These are phyloP conservation scores for Erucastrum elatum DNA, from an alignment of 345 rosid species.

Conservation along the genomic window DNA sequence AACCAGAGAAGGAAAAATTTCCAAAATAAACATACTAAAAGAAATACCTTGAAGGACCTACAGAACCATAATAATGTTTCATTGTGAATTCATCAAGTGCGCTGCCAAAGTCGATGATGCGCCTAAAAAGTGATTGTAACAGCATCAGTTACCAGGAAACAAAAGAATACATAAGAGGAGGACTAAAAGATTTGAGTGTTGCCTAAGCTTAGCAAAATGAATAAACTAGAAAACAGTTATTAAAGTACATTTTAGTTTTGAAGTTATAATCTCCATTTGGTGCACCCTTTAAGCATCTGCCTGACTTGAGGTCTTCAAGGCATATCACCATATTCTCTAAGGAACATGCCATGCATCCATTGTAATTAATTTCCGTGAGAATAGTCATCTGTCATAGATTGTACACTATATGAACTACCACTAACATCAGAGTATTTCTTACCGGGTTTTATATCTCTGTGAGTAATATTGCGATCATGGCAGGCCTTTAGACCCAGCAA, in stretches of 20 bases:
- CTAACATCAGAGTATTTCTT: no score
- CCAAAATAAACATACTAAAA: slow-evolving; percentile 8
- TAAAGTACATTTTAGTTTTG: slow-evolving; percentile 62
- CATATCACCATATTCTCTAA: slow-evolving; percentile 95
- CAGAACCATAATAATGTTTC: slow-evolving; percentile 74
- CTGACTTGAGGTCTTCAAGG: slow-evolving; percentile 75
- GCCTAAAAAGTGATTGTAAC: slow-evolving; percentile 51
- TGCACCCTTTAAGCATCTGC: slow-evolving; percentile 69
- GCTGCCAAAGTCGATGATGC: slow-evolving; percentile 95
- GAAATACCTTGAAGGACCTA: slow-evolving; percentile 87
- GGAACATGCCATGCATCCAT: slow-evolving; percentile 28
- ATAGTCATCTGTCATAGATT: slow-evolving; percentile 17
- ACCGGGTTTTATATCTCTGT: slow-evolving; percentile 97
- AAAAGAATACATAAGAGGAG: background rate
- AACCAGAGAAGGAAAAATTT: slow-evolving; percentile 1
- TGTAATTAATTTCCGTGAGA: slow-evolving; percentile 21
- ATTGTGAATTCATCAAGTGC: slow-evolving; percentile 81
- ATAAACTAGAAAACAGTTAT: slow-evolving; percentile 22
- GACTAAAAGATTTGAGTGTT: background rate
- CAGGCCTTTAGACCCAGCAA: slow-evolving; percentile 84
- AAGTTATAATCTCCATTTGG: slow-evolving; percentile 60
- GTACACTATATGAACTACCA: slow-evolving; percentile 13
- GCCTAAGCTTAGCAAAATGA: slow-evolving; percentile 7
- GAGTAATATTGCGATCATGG: slow-evolving; percentile 93
- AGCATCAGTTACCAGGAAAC: slow-evolving; percentile 16